These are phyloP conservation scores for Byssothecium circinans DNA, from an alignment of 2,329 filamentous ascomycete genomes.

Conservation along the genomic window DNA sequence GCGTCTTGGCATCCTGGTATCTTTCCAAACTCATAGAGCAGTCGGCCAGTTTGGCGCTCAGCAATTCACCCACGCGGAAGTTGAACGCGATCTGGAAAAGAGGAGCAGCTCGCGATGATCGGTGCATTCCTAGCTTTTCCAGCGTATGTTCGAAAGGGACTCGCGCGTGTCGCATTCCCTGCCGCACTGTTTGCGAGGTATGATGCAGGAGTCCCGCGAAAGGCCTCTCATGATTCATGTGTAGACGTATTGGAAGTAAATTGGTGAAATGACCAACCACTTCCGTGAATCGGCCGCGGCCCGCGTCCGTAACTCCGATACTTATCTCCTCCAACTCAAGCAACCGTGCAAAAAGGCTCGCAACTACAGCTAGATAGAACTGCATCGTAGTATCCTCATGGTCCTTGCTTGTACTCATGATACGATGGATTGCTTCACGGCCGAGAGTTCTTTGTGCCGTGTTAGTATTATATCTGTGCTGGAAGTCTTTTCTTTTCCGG, in stretches of 20 bases:
- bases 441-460: no score
- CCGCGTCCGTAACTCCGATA: background rate
- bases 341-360: background rate
- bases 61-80: background rate
- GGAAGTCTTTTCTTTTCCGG: no score
- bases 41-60: background rate
- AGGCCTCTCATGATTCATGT: no score
- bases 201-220: background rate
- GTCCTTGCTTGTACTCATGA: background rate
- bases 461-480: no score
- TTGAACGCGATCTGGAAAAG: background rate
- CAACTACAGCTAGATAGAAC: background rate
- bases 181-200: background rate
- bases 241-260: no score
- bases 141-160: background rate
- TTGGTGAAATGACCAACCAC: no score
- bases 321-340: background rate
- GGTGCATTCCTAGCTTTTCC: background rate
- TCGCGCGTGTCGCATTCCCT: background rate
- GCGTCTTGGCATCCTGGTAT: background rate
- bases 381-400: background rate
- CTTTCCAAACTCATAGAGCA: background rate
- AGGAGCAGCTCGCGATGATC: background rate
- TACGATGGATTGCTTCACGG: no score
- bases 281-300: no score